Conservation (phyloP, 2,329 filamentous ascomycete genomes). For the Byssochlamys sp. region DNA sequence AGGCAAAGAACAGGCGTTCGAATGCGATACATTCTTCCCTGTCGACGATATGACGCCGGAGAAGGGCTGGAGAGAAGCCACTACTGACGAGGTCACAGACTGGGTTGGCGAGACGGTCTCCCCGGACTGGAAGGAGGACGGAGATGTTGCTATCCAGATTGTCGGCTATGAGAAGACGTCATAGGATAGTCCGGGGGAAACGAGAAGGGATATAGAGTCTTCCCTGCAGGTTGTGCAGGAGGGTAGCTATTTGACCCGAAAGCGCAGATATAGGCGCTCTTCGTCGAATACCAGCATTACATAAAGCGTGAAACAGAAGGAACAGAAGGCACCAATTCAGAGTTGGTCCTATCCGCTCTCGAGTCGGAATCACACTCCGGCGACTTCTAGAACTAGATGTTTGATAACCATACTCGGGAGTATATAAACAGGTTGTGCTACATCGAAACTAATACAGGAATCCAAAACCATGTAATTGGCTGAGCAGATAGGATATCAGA, state of each 20-base stretch:
- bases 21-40: constrained; percentile 43
- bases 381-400: not conserved
- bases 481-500: not conserved
- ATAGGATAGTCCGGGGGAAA: not conserved
- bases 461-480: not conserved
- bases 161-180: constrained; percentile 33
- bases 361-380: not conserved
- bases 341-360: no score
- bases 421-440: not conserved
- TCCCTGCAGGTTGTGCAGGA: not conserved
- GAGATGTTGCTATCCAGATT: constrained; percentile 42
- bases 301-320: no score
- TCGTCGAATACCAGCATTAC: not conserved
- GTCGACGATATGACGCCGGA: constrained; percentile 21
- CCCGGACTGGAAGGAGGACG: constrained; percentile 38
- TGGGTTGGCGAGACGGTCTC: constrained; percentile 36
- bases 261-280: not conserved
- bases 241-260: not conserved
- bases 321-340: not conserved
- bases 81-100: constrained; percentile 23
- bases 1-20: constrained; percentile 21
- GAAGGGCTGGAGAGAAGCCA: constrained; percentile 25
- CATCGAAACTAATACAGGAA: not conserved
- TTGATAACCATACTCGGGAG: not conserved
- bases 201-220: not conserved